These are phyloP conservation scores for Solanum piurae DNA, from an alignment of 257 asterid species.

Conservation along the genomic window DNA sequence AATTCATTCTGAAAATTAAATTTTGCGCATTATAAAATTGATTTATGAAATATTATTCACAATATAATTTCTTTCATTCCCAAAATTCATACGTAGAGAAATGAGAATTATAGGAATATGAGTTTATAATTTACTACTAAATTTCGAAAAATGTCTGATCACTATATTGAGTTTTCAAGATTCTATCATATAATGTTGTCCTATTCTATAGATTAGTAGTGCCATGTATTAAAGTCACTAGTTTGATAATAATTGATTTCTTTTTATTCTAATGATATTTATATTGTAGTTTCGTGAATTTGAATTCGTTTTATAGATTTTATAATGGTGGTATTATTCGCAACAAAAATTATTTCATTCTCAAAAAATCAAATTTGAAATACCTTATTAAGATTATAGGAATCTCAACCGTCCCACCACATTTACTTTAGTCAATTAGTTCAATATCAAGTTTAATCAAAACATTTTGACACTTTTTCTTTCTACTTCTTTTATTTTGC, in stretches of 20 bases:
- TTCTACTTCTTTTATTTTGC: not conserved
- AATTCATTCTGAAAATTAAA: too few species aligned
- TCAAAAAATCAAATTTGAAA: not conserved
- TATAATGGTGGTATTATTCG: too few species aligned
- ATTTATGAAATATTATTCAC: not conserved
- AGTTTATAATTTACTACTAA: not conserved
- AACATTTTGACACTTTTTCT: not conserved
- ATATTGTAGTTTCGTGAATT: not conserved
- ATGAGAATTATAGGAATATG: not conserved
- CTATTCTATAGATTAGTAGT: not conserved
- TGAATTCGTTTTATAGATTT: not conserved
- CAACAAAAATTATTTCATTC: accelerated
- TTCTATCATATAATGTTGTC: not conserved
- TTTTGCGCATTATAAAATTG: accelerated
- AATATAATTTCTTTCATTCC: not conserved
- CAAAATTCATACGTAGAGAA: not conserved
- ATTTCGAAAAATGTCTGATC: not conserved
- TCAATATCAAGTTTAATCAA: not conserved
- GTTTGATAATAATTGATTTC: not conserved
- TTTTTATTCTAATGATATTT: too few species aligned
- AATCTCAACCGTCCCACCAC: too few species aligned
- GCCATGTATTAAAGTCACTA: not conserved
- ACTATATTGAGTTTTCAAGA: not conserved
- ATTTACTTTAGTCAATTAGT: not conserved
- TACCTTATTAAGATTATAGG: too few species aligned